Conservation (phyloP, 2,329 filamentous ascomycete genomes). For the Cladosporium sp. region DNA sequence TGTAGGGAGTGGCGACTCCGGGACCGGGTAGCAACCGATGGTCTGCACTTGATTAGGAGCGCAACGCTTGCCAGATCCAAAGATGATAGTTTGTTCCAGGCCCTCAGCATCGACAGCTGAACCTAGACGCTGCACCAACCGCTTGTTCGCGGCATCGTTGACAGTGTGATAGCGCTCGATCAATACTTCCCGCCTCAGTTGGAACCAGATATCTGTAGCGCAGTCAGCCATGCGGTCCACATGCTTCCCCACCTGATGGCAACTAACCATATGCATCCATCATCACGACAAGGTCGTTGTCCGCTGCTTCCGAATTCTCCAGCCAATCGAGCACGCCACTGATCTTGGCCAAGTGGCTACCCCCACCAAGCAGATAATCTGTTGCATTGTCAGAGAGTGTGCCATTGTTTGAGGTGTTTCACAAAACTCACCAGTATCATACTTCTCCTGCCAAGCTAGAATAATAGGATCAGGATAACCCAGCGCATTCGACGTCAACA, state of each 20-base stretch:
- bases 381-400: background rate
- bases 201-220: slow-evolving; percentile 30
- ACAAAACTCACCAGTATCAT: background rate
- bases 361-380: slow-evolving; percentile 17
- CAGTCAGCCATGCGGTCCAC: slow-evolving; percentile 5
- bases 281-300: slow-evolving; percentile 31
- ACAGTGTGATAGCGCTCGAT: slow-evolving; percentile 28
- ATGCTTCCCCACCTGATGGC: background rate
- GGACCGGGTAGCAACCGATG: slow-evolving; percentile 53
- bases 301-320: slow-evolving; percentile 4
- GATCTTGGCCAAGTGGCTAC: slow-evolving; percentile 32
- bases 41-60: slow-evolving; percentile 44
- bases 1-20: slow-evolving; percentile 51
- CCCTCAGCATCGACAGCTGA: slow-evolving; percentile 28
- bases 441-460: slow-evolving; percentile 19
- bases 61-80: slow-evolving; percentile 57
- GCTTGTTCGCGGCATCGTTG: slow-evolving; percentile 40
- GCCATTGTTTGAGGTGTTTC: background rate
- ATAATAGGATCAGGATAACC: slow-evolving; percentile 26
- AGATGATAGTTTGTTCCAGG: slow-evolving; percentile 56
- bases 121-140: slow-evolving; percentile 43
- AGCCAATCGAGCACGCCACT: slow-evolving; percentile 30
- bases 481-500: slow-evolving; percentile 25
- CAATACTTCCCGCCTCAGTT: slow-evolving; percentile 27
- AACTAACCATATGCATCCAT: slow-evolving; percentile 31